Percentiles rank a stretch among this genome's conserved stretches.
These are phyloP conservation scores for Syncephalastrum contaminatum DNA, from an alignment of 371 early-diverging fungal species.

Conservation along the genomic window DNA sequence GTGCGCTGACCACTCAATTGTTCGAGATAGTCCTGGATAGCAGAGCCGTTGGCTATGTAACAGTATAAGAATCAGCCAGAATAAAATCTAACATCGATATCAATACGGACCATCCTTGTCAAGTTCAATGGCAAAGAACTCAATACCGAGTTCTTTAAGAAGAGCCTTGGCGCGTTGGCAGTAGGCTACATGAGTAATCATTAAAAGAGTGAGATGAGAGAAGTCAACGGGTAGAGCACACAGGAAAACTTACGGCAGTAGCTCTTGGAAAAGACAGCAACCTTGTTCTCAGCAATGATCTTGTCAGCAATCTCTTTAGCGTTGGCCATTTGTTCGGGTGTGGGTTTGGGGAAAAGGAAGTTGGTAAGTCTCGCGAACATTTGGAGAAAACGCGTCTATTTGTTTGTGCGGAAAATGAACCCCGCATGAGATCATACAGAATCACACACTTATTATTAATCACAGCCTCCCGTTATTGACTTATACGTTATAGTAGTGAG, in stretches of 20 bases:
- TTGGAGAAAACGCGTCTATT: neutral
- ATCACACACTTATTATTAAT: no score
- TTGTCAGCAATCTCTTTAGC: constrained; percentile 20
- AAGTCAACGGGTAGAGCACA: neutral
- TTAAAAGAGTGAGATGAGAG: neutral
- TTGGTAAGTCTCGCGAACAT: neutral
- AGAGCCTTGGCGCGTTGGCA: constrained; percentile 65
- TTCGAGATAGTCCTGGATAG: constrained; percentile 68
- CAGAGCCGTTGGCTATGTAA: constrained; percentile 55
- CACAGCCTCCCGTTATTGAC: no score
- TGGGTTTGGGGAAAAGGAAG: neutral
- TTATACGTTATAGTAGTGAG: no score
- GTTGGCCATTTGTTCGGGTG: constrained; percentile 15
- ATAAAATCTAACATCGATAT: no score
- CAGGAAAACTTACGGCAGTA: constrained; percentile 59
- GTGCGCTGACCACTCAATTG: constrained; percentile 74
- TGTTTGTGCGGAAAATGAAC: neutral
- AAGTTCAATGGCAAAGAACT: constrained; percentile 49
- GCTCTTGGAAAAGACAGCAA: constrained; percentile 72
- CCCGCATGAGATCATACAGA: no score
- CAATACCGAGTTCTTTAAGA: constrained; percentile 32
- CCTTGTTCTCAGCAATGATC: constrained; percentile 11
- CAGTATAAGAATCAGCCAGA: constrained; percentile 6
- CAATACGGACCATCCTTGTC: constrained; percentile 15
- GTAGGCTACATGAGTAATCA: constrained; percentile 42